A percentile compares a stretch with the other conserved stretches of the same genome.
phyloP scores from a whole-genome alignment of 1,284 basidiomycete species.

The Vanrija sp. region DNA sequence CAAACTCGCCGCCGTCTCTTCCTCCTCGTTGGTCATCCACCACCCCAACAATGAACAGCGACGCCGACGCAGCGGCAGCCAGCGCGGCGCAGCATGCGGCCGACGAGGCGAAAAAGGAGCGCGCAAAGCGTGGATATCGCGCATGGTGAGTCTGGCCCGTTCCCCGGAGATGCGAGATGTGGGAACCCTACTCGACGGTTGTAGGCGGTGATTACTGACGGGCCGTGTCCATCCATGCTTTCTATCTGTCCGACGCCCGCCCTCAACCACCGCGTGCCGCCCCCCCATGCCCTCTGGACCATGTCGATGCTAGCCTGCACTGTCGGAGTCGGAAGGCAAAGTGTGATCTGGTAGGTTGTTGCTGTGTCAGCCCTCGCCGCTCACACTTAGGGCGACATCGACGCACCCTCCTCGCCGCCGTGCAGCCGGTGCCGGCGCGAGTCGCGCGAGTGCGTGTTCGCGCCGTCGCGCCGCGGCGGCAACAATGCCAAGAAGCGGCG shows the following conservation, averaged over 20 bases:
- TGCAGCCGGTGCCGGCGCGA: constrained; percentile 50
- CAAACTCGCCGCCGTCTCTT: too few species aligned
- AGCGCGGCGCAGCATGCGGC: neutral
- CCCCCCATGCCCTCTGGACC: too few species aligned
- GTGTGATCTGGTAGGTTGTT: constrained; percentile 34
- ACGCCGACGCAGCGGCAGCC: neutral
- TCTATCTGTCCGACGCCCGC: too few species aligned
- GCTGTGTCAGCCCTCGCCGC: neutral
- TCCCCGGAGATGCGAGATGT: neutral
- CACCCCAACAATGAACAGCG: neutral
- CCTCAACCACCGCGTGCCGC: too few species aligned
- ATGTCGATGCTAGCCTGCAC: constrained; percentile 30
- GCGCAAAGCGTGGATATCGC: constrained; percentile 37
- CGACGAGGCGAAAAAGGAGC: constrained; percentile 19
- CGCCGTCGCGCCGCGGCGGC: constrained; percentile 41
- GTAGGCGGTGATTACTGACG: neutral
- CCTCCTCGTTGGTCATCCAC: neutral
- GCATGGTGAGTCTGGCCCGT: constrained; percentile 34
- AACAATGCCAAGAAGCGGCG: constrained; percentile 34
- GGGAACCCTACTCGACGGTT: neutral
- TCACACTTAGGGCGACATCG: constrained; percentile 44
- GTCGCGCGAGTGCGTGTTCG: constrained; percentile 50
- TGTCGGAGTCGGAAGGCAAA: constrained; percentile 42
- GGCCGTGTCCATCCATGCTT: too few species aligned
- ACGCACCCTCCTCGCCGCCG: constrained; percentile 49